Base-by-base conservation (phyloP, 441 rosid genomes). In the Macaranga tanarius region DNA sequence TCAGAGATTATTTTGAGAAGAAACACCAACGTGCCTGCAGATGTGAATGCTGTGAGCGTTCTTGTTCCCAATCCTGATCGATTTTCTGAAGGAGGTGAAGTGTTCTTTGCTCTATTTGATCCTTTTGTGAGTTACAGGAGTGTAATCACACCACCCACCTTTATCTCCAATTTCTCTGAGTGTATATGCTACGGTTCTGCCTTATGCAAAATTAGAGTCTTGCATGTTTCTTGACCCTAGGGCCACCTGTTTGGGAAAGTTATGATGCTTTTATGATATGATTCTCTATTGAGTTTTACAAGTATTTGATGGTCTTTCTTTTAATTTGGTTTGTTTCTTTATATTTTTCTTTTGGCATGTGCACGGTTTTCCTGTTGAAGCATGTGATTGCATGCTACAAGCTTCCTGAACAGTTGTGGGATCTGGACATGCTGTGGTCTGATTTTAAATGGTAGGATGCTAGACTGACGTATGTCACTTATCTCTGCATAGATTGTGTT, bases 41-140 rank as follows among this genome's bases (percentile, higher is more conserved):
- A 92, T 74, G 74, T 70, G 63, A 94, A 90, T 85, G 97, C 97
- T 71, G 97, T 92, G 70, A 86, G 92, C 75, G 69, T 92, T 78
- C 85, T 86, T 76, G 88, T 92, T 83, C 77, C 85, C 59, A 83
- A 87, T 78, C 92, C 97, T 47, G 88, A 88, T 75, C 76, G 83
- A 73, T 73, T 67, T 59, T 77, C 83, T 52, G 75, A 66, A 70
- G 88, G 81, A 75, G 97, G 96, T 89, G 76, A 74, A 70, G 22
- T 62, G 58, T 19, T 44, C 44, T 59, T 63, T 74, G 45, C 52
- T 74, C 65, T 42, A 77, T 42, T 61, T 65, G 20, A 50, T 22
- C 19, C 23, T 51, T 62, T 16, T 50, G 59, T 48, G 23, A 63
- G 51, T 71, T 42, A 42, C 59, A 68, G 52, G 56, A 16, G 40